phyloP scores from a whole-genome alignment of 352 stramenopile species.

The Aphanomyces cochlioides region DNA sequence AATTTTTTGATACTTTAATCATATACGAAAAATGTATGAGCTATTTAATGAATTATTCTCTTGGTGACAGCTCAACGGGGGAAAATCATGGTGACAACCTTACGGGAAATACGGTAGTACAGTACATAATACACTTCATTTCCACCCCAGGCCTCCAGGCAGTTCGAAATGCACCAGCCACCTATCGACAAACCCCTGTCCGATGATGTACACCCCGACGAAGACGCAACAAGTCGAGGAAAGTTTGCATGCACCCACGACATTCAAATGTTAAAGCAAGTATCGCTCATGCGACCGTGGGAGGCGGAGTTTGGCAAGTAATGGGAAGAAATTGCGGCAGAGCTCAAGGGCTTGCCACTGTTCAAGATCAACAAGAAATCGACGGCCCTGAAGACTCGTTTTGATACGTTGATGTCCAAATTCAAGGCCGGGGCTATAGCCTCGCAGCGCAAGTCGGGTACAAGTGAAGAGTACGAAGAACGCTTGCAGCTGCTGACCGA shows the following conservation, averaged over 20 bases:
- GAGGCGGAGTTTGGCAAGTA: neutral
- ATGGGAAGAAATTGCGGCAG: neutral
- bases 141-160: too few relatives aligned
- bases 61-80: too few relatives aligned
- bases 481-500: neutral
- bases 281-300: neutral
- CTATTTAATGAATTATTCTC: too few relatives aligned
- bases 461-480: neutral
- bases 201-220: neutral
- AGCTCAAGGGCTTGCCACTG: too few relatives aligned
- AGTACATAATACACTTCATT: too few relatives aligned
- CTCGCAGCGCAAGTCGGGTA: neutral
- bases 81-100: too few relatives aligned
- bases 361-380: neutral
- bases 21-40: too few relatives aligned
- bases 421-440: neutral
- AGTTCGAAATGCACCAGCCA: too few relatives aligned
- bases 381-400: slow-evolving; percentile 5
- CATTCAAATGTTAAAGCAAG: neutral
- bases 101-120: too few relatives aligned
- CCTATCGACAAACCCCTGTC: neutral
- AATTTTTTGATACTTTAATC: too few relatives aligned
- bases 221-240: neutral
- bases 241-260: slow-evolving; percentile 7
- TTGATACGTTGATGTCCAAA: neutral